phyloP scores from a whole-genome alignment of 2,329 filamentous ascomycete genomes.

The Thyridium curvatum region DNA sequence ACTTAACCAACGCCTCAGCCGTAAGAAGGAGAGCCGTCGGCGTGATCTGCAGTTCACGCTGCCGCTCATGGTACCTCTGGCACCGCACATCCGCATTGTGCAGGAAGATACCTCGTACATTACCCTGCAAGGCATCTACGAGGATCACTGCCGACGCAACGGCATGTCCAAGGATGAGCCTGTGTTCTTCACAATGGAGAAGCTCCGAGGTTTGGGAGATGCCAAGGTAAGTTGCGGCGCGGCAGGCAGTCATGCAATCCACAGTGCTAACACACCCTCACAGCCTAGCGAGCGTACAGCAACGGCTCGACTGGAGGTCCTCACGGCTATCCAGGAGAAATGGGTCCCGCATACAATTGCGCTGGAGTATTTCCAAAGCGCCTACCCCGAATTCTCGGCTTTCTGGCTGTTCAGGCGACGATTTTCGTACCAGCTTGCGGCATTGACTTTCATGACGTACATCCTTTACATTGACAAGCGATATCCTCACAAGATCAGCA shows the following conservation, averaged over 20 bases:
- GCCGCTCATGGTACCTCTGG: slow-evolving; percentile 90
- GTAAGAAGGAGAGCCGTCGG: slow-evolving; percentile 90
- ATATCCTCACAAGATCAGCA: slow-evolving; percentile 92
- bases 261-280: neutral
- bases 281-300: slow-evolving; percentile 52
- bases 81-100: slow-evolving; percentile 89
- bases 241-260: neutral
- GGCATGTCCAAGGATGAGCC: slow-evolving; percentile 92
- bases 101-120: slow-evolving; percentile 94
- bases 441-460: slow-evolving; percentile 97
- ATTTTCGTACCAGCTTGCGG: slow-evolving; percentile 91
- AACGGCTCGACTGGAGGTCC: slow-evolving; percentile 80
- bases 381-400: slow-evolving; percentile 82
- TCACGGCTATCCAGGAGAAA: slow-evolving; percentile 88
- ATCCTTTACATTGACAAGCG: slow-evolving; percentile 95
- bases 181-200: slow-evolving; percentile 91
- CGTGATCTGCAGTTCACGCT: slow-evolving; percentile 95
- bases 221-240: slow-evolving; percentile 48
- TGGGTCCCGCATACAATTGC: slow-evolving; percentile 80
- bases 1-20: slow-evolving; percentile 85
- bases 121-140: slow-evolving; percentile 89
- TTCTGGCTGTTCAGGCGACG: slow-evolving; percentile 99
- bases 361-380: slow-evolving; percentile 82
- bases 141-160: slow-evolving; percentile 87
- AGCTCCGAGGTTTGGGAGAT: slow-evolving; percentile 71